Base-by-base conservation (phyloP, 1,284 basidiomycete genomes). In the Ustilago xerochloae region DNA sequence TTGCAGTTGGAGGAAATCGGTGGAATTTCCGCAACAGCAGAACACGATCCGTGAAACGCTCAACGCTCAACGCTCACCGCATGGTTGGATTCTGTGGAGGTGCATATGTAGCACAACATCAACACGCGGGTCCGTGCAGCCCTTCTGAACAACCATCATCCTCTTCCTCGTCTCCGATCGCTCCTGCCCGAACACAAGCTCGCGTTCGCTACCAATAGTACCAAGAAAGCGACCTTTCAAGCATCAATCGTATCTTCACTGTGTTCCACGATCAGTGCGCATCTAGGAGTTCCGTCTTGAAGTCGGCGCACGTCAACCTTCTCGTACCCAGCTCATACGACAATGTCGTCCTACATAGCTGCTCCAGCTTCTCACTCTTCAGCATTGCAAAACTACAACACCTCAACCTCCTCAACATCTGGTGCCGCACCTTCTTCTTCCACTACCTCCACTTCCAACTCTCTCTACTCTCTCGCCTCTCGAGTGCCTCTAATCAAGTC, bases 401-500 rank as follows among this genome's bases (percentile, higher is more conserved):
- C 48, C 4, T 18, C 46, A 9, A 24, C 56, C 16, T 16, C 38
- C 24, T 16, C 30, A 16, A 30, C 43, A 32, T 18, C 38, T 6
- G 28, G 8, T 24, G 6, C 45, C 20, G 30, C 10, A 22, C 43
- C 46, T 22, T 20, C 15, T 20, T 6, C 39, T 35, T n/a, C 45
- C 6, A 43, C 35, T 2, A 47, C 36, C 18, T 47, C 41, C 22
- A 29, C 29, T 24, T 30, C 41, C 6, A 66, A 60, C 20, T 49
- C 55, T 22, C 73, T 80, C 32, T 81, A 81, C 64, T 33, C 72
- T 12, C 64, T 70, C n/a, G 63, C 75, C 28, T 46, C 71, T 1
- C 62, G 62, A 13, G 61, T 79, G 0, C 79, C 78, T 1, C 68
- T 81, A 18, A 78, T 81, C 73, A 78, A 77, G 36, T 77, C 74